Base-by-base conservation (phyloP, 2,329 filamentous ascomycete genomes). In the Biscogniauxia marginata region DNA sequence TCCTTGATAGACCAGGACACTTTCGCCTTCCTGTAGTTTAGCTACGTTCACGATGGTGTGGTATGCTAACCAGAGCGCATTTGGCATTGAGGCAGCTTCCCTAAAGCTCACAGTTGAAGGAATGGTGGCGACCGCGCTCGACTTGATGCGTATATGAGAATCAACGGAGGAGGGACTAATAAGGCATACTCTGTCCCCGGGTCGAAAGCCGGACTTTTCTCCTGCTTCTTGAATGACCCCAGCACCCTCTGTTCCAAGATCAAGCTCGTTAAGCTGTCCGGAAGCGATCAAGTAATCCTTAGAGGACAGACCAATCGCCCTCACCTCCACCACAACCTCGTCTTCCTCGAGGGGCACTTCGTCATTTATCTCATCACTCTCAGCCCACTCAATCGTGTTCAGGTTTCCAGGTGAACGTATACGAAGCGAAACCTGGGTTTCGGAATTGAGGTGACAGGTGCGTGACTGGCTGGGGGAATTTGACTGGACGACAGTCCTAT, bases 301-400 rank as follows among this genome's bases (percentile, higher is more conserved):
- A 18, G 20, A 46, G 5, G 53, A 19, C 8, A 55, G 18, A 4
- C 47, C 53, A 2, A 46, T 11, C 18, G 53, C 47, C n/a, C 39
- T 46, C 13, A 50, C 53, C 21, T 43, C 11, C 11, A 55, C 34
- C 4, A 50, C 6, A 21, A 55, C 22, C 23, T 55, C 53, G 24
- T 55, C 48, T 4, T 19, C n/a, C 4, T 16, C n/a, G 5, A 24
- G 16, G 11, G 21, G 23, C n/a, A n/a, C n/a, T 20, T 49, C 6
- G 5, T 22, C 9, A 30, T 47, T 11, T 7, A 19, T 16, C 11
- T 30, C 23, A 24, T 8, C 23, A 11, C 11, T n/a, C 20, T 52
- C 50, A 3, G 25, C 16, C 52, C 52, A 54, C 18, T 49, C 16
- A 16, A 49, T 3, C 5, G 46, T 44, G n/a, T 54, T 30, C 21